A percentile compares a stretch with the other conserved stretches of the same genome.
phyloP scores from a whole-genome alignment of 768 basidiomycete species.

The Hericium rajendrae region DNA sequence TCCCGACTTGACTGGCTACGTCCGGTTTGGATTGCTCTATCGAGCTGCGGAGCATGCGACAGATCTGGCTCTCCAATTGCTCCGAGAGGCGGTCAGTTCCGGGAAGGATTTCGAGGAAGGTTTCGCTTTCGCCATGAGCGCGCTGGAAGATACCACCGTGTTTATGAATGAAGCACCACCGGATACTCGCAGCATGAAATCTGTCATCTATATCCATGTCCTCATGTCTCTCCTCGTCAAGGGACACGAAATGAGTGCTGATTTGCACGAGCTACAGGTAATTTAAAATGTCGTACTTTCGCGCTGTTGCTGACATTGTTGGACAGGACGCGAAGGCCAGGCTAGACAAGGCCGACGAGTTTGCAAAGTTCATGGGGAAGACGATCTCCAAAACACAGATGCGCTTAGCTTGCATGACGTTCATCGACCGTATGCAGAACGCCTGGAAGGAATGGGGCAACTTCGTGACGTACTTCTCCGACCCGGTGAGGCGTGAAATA shows the following conservation, averaged over 20 bases:
- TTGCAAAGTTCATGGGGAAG: constrained; percentile 35
- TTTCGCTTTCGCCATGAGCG: constrained; percentile 48
- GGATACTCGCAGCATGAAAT: constrained; percentile 51
- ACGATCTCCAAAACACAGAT: constrained; percentile 41
- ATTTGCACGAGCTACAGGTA: constrained; percentile 45
- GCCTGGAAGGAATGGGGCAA: constrained; percentile 39
- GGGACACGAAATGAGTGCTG: constrained; percentile 38
- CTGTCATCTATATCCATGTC: constrained; percentile 50
- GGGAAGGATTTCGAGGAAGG: constrained; percentile 49
- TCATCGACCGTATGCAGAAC: constrained; percentile 35
- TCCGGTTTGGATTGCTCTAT: constrained; percentile 46
- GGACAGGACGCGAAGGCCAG: constrained; percentile 27
- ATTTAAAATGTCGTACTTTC: constrained; percentile 5
- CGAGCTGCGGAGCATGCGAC: constrained; percentile 55
- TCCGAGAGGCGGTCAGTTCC: constrained; percentile 33
- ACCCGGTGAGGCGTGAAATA: constrained; percentile 17
- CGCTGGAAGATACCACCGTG: constrained; percentile 48
- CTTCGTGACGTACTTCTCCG: constrained; percentile 30
- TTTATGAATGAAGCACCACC: constrained; percentile 50
- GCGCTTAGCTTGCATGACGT: constrained; percentile 41
- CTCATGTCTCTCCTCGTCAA: constrained; percentile 41
- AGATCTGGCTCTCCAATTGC: constrained; percentile 39
- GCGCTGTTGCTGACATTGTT: background rate
- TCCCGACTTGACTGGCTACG: constrained; percentile 41
- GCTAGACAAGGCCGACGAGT: constrained; percentile 44